Conservation (phyloP, 805 yeast genomes). For the Candida ficus region DNA sequence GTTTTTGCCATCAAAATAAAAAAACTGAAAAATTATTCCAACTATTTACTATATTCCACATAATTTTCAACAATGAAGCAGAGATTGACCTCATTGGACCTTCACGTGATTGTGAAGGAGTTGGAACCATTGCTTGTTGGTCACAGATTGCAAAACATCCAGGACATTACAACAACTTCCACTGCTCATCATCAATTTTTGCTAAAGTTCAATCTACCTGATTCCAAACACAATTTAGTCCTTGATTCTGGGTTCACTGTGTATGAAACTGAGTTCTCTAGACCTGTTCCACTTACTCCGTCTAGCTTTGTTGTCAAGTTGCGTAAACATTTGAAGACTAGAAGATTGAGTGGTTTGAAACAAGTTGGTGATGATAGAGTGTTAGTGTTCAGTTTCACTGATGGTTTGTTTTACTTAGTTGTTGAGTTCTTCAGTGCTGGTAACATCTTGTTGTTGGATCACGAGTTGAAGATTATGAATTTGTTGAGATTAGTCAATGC, state of each 20-base stretch:
- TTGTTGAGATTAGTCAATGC: constrained; percentile 77
- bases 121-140: constrained; percentile 51
- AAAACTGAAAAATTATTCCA: neutral
- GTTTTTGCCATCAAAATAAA: neutral
- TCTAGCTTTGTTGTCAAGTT: constrained; percentile 81
- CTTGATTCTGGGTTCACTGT: constrained; percentile 84
- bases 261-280: constrained; percentile 72
- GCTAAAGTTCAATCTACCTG: constrained; percentile 77
- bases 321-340: constrained; percentile 79
- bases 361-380: constrained; percentile 80
- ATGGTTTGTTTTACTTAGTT: constrained; percentile 71
- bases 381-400: constrained; percentile 79
- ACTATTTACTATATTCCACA: too few species aligned
- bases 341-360: constrained; percentile 65
- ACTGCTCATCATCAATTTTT: constrained; percentile 68
- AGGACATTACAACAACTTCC: constrained; percentile 50
- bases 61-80: constrained; percentile 44
- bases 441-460: constrained; percentile 73
- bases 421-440: constrained; percentile 96
- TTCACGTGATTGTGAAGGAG: constrained; percentile 67
- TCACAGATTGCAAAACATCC: constrained; percentile 77
- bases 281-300: constrained; percentile 78
- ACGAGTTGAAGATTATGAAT: constrained; percentile 59
- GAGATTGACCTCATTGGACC: constrained; percentile 79
- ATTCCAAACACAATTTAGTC: constrained; percentile 68